Evolutionary conservation across 306 rosid genomes (phyloP), one percentile per base, ranked within the genome.

Genomic region (Pyrus communis): DNA sequence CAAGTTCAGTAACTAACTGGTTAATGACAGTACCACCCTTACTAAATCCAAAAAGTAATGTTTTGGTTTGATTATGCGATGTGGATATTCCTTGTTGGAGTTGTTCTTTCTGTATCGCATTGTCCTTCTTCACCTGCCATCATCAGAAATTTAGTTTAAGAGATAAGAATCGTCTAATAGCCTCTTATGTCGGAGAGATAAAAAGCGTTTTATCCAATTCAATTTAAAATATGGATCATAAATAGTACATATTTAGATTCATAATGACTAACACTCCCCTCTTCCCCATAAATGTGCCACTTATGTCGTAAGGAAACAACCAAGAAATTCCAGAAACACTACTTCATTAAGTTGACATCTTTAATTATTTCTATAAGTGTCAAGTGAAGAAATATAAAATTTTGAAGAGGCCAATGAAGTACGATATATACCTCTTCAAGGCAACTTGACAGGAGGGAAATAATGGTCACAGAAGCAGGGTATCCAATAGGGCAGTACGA

Each of bases 1-100:
- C 86, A 55, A 92, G 91, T 58, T 94, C 98, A 4, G 97, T 78
- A 72, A 90, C 85, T 73, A 94, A 72, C 73, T 94, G 98, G 82
- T 94, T 94, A 70, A 92, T 63, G 11, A 94, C 93, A 43, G 92
- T 79, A 55, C 98, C 98, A 8, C 98, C 98, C 85, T 94, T 92
- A 89, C 97, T 94, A 80, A 94, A 94, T 76, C 97, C 98, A 62
- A 94, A 87, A 70, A 90, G 43, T 74, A 86, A 65, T 55, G 92
- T 92, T 78, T 81, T 76, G 13, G 97, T 91, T 15, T 67, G 83
- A 69, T 35, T n/a, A 74, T 67, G 22, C 1, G 74, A 72, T 40
- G 81, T 19, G 4, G 85, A 80, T 63, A 62, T 57, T 38, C 25
- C 61, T 52, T 61, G 71, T 43, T 46, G 61, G 38, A 43, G 73